Conservation (phyloP, 176 grass and related monocot species). For the Rhynchospora pubera region DNA sequence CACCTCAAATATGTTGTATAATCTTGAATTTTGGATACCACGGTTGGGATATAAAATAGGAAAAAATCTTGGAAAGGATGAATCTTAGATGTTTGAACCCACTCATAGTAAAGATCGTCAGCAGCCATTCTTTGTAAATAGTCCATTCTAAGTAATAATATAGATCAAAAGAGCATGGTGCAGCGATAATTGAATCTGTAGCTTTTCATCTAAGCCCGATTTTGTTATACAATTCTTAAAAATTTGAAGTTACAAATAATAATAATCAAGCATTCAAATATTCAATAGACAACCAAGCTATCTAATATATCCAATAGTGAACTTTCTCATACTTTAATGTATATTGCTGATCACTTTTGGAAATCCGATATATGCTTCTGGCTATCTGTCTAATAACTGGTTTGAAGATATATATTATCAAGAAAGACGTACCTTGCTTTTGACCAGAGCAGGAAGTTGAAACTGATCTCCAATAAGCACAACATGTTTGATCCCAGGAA, state of each 20-base stretch:
- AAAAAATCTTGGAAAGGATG: no score
- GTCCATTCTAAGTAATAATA: no score
- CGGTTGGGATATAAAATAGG: no score
- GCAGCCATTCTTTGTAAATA: no score
- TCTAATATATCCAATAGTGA: background rate
- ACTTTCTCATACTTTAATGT: background rate
- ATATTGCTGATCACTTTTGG: no score
- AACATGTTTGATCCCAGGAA: slow-evolving; percentile 30
- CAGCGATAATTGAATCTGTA: background rate
- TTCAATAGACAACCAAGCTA: background rate
- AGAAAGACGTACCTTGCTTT: slow-evolving; percentile 45
- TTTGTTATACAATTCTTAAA: background rate
- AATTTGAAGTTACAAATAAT: background rate
- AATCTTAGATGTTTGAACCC: no score
- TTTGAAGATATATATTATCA: background rate
- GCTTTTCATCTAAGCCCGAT: background rate
- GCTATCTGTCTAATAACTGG: background rate
- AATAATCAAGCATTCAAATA: background rate
- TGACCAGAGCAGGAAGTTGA: slow-evolving; percentile 54
- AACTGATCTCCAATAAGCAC: slow-evolving; percentile 65
- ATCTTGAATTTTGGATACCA: no score
- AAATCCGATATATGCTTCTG: background rate
- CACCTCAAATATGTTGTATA: no score
- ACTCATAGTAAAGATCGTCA: no score
- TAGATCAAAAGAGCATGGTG: background rate